These are phyloP conservation scores for Biscogniauxia mediterranea DNA, from an alignment of 2,329 filamentous ascomycete genomes.

Conservation along the genomic window DNA sequence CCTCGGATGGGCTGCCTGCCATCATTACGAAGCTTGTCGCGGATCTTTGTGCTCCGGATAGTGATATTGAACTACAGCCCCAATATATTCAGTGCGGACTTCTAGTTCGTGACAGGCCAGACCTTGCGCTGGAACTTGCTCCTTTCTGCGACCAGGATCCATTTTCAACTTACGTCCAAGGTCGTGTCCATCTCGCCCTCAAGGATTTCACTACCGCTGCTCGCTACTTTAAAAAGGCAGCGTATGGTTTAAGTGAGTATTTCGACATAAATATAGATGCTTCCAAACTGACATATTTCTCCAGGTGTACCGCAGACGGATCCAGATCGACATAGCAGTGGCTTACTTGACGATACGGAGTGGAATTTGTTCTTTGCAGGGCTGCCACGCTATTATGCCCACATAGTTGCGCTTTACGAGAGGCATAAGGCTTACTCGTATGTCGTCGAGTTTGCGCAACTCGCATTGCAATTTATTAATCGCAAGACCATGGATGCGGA, in stretches of 20 bases:
- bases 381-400: constrained; percentile 79
- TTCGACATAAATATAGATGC: background rate
- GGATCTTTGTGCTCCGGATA: constrained; percentile 63
- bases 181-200: constrained; percentile 70
- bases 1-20: constrained; percentile 35
- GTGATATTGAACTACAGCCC: constrained; percentile 63
- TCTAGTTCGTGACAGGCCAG: constrained; percentile 57
- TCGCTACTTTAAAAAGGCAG: constrained; percentile 76
- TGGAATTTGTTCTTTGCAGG: constrained; percentile 69
- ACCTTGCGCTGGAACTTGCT: constrained; percentile 57
- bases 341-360: constrained; percentile 74
- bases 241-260: constrained; percentile 74
- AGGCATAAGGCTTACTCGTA: constrained; percentile 72
- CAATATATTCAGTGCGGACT: constrained; percentile 62
- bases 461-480: constrained; percentile 66
- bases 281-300: background rate
- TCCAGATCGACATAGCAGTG: constrained; percentile 54
- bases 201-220: constrained; percentile 74
- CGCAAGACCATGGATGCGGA: constrained; percentile 32
- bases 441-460: constrained; percentile 78
- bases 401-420: constrained; percentile 82
- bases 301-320: constrained; percentile 46
- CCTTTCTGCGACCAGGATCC: constrained; percentile 56
- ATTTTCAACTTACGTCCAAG: constrained; percentile 80
- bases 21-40: constrained; percentile 66